Conservation (phyloP, 1,284 basidiomycete genomes). For the Ganoderma multipileum region DNA sequence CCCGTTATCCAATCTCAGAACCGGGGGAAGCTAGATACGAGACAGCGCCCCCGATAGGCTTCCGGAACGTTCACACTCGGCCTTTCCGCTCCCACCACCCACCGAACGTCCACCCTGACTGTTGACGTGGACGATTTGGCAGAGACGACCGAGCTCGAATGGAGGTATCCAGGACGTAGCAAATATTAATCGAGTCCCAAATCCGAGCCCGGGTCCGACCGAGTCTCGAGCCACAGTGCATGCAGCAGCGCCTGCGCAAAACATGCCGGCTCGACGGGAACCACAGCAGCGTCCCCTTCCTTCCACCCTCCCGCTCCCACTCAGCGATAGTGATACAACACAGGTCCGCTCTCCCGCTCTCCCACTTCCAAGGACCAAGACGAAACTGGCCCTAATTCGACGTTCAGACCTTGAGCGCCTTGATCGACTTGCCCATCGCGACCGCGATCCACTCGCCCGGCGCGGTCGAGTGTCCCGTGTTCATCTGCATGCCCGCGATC, state of each 20-base stretch:
- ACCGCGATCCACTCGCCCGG: conserved; percentile 93
- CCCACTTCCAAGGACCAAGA: no score
- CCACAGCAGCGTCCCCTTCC: neutral
- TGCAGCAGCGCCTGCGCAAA: neutral
- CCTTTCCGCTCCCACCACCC: neutral
- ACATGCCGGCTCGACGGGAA: neutral
- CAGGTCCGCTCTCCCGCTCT: neutral
- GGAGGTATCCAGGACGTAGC: neutral
- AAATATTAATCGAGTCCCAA: neutral
- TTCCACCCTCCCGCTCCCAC: no score
- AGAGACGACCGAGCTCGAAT: neutral
- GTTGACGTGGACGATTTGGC: neutral
- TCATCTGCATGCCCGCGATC: conserved; percentile 76
- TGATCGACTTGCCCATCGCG: conserved; percentile 84
- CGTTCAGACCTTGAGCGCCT: conserved; percentile 76
- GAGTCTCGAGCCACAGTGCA: neutral
- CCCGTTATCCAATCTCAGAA: neutral
- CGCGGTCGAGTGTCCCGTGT: conserved; percentile 71
- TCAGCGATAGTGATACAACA: neutral
- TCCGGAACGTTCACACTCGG: neutral
- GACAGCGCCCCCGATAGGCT: neutral
- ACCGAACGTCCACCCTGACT: neutral
- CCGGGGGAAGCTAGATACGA: neutral
- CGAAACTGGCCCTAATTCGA: no score
- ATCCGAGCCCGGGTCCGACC: neutral